Evolutionary conservation across 2,329 filamentous ascomycete species (phyloP).

Genomic region (Boeremia lycopersici): DNA sequence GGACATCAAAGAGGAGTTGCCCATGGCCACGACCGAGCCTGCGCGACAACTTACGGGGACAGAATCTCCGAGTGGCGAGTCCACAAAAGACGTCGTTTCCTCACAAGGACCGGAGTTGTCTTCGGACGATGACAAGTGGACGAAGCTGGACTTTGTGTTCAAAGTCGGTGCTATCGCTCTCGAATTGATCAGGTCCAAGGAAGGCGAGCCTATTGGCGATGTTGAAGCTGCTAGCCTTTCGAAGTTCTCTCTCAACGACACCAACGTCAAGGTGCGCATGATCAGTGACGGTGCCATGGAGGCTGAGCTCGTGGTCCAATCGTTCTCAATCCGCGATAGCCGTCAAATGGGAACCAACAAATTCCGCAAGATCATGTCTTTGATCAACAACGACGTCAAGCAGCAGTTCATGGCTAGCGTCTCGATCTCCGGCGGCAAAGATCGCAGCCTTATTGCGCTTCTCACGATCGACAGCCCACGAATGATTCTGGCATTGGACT

Average conservation of each 20-base stretch:
- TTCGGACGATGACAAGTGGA: slow-evolving; percentile 76
- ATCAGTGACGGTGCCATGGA: slow-evolving; percentile 90
- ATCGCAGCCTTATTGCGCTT: slow-evolving; percentile 84
- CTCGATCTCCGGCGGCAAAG: slow-evolving; percentile 84
- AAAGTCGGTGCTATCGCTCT: slow-evolving; percentile 85
- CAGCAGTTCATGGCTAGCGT: slow-evolving; percentile 99
- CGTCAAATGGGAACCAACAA: slow-evolving; percentile 90
- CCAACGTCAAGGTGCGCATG: slow-evolving; percentile 89
- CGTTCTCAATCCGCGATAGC: slow-evolving; percentile 93
- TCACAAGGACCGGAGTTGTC: slow-evolving; percentile 69
- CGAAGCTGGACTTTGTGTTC: slow-evolving; percentile 91
- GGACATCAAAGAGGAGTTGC: slow-evolving; percentile 77
- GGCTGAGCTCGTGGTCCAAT: slow-evolving; percentile 89
- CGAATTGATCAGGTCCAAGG: slow-evolving; percentile 79
- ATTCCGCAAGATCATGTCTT: slow-evolving; percentile 97
- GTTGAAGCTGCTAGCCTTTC: slow-evolving; percentile 82
- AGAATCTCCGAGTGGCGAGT: slow-evolving; percentile 33
- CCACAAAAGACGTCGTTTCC: slow-evolving; percentile 58
- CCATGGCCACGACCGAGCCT: slow-evolving; percentile 57
- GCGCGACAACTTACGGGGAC: slow-evolving; percentile 54
- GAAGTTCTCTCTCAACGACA: slow-evolving; percentile 92
- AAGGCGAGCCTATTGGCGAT: slow-evolving; percentile 78
- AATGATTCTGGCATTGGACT: slow-evolving; percentile 94
- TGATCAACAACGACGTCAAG: slow-evolving; percentile 87
- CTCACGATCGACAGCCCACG: slow-evolving; percentile 93